Evolutionary conservation across 2,329 filamentous ascomycete species (phyloP).

Genomic region (Fusarium sp.): DNA sequence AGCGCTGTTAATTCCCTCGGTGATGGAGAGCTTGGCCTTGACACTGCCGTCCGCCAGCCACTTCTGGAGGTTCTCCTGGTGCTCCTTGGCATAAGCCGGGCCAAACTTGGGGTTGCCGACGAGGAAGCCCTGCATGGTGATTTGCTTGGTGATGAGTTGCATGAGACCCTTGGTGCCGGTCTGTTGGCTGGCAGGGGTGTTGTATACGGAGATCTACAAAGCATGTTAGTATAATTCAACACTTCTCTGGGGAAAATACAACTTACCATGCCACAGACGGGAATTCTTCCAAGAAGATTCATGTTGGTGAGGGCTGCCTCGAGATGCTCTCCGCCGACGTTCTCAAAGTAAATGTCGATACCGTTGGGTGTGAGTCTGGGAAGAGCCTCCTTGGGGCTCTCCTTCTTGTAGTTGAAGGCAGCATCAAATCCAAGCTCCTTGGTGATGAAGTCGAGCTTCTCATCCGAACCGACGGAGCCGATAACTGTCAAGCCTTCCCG

Average conservation of each 20-base stretch:
- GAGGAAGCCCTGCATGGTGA: slow-evolving; percentile 82
- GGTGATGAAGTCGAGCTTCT: slow-evolving; percentile 77
- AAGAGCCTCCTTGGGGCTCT: slow-evolving; percentile 76
- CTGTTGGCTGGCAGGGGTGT: slow-evolving; percentile 62
- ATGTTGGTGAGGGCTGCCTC: slow-evolving; percentile 58
- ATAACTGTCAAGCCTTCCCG: slow-evolving; percentile 83
- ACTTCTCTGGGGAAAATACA: accelerated
- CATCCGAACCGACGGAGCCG: slow-evolving; percentile 82
- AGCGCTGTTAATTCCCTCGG: slow-evolving; percentile 83
- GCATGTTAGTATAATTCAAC: not conserved
- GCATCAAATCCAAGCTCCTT: slow-evolving; percentile 64
- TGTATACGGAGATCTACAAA: slow-evolving; percentile 71
- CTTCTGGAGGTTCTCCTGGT: slow-evolving; percentile 79
- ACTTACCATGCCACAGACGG: slow-evolving; percentile 71
- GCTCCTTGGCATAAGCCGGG: slow-evolving; percentile 74
- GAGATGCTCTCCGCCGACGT: slow-evolving; percentile 65
- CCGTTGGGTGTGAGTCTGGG: slow-evolving; percentile 79
- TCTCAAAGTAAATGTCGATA: slow-evolving; percentile 75
- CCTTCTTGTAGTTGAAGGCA: slow-evolving; percentile 92
- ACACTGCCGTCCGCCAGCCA: slow-evolving; percentile 83
- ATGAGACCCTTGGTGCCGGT: slow-evolving; percentile 77
- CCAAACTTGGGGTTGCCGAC: slow-evolving; percentile 75
- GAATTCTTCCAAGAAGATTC: slow-evolving; percentile 75
- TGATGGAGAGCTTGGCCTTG: slow-evolving; percentile 76
- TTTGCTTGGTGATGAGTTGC: slow-evolving; percentile 73